Evolutionary conservation across 2,329 filamentous ascomycete genomes (phyloP), one percentile per base, ranked within the genome.

Genomic region (Alternaria sp.): DNA sequence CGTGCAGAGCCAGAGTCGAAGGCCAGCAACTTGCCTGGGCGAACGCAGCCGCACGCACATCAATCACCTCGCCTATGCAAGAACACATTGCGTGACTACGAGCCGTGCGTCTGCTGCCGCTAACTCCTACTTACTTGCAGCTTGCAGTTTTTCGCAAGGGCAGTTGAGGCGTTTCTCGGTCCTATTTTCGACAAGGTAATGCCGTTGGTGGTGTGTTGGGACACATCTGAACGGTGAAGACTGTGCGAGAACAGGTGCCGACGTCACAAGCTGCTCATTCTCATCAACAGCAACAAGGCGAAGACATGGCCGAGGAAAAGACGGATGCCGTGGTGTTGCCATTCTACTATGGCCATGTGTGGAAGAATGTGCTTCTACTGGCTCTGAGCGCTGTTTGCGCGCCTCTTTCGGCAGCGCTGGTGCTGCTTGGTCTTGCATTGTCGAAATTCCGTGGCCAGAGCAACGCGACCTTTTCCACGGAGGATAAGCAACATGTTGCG

Each of bases 301-400:
- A 45, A 45, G 55, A 54, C 28, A 70, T 67, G 62, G 61, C 56
- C 23, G 51, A 55, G 29, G 51, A 31, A 36, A 57, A 60, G 31
- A 49, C 58, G 34, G 51, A 54, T 36, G 55, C 51, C 28, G 10
- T 26, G 10, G 51, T 56, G 37, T 40, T 40, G 50, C 69, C 70
- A 10, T 68, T 74, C 54, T 71, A 72, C 58, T 70, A 75, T 49
- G 63, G 69, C 23, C 83, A 86, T 68, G 63, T 78, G 34, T 69
- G 80, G 51, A 83, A 84, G 67, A 85, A 86, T 61, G 45, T 77
- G 13, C 69, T 78, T 17, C 78, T 86, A 14, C 73, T 86, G 66
- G 31, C 75, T 7, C 71, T 81, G 53, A 80, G 77, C 68, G 50
- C 80, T 42, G 33, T 79, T 3, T 75, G 80, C 51, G 77, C 88